Percentiles rank a stretch among this genome's conserved stretches.
Conservation (phyloP, 2,329 filamentous ascomycete species). For the Sporothrix brunneoviolacea region DNA sequence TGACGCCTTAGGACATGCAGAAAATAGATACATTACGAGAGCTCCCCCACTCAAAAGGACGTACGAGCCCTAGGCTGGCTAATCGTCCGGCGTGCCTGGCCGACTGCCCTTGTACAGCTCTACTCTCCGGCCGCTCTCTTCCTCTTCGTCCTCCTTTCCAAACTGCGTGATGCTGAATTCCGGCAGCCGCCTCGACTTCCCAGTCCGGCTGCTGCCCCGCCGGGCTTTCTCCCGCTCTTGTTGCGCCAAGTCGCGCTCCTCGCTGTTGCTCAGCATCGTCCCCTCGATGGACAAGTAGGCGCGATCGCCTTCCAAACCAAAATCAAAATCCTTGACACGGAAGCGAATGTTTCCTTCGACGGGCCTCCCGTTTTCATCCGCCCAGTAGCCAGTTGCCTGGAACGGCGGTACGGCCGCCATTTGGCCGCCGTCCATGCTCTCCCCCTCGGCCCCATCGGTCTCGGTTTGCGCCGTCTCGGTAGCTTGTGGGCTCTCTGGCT, state of each 20-base stretch:
- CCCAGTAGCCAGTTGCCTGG: conserved; percentile 64
- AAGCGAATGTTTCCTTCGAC: conserved; percentile 68
- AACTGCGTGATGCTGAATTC: conserved; percentile 55
- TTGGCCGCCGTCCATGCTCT: background rate
- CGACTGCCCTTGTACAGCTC: conserved; percentile 30
- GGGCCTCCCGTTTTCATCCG: conserved; percentile 61
- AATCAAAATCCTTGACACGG: conserved; percentile 78
- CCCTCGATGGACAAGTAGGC: conserved; percentile 83
- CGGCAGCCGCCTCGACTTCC: conserved; percentile 31
- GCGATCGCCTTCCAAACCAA: conserved; percentile 64
- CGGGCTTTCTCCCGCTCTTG: conserved; percentile 41
- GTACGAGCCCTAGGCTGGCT: background rate
- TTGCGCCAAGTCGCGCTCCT: conserved; percentile 54
- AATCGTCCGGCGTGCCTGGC: conserved; percentile 23
- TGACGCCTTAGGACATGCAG: no score
- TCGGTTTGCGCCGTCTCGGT: background rate
- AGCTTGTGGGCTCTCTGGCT: background rate
- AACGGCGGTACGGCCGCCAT: conserved; percentile 17
- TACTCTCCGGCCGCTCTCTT: conserved; percentile 29
- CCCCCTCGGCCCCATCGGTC: background rate
- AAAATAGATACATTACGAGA: no score
- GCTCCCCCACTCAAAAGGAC: no score
- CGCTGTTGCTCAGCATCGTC: conserved; percentile 67
- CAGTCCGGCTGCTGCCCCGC: conserved; percentile 27
- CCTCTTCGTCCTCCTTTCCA: conserved; percentile 38